Percentiles rank a stretch among this genome's conserved stretches.
Conservation (phyloP, 805 yeast species). For the Yamadazyma philogaea region DNA sequence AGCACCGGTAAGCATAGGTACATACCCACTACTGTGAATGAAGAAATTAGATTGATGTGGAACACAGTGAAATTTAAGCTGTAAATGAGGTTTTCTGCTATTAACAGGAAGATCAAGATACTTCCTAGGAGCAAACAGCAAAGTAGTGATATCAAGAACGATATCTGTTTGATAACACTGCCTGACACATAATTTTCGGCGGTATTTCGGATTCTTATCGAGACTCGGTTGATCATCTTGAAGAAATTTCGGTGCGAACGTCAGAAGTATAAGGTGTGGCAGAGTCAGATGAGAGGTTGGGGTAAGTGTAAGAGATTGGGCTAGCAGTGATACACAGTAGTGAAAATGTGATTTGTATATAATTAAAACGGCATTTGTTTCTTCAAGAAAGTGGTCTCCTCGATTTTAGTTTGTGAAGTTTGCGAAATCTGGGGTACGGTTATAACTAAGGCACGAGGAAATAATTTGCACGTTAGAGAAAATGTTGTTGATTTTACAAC, state of each 20-base stretch:
- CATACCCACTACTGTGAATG: constrained; percentile 74
- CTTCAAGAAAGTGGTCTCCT: no score
- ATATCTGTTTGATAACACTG: constrained; percentile 37
- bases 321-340: background rate
- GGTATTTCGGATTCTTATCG: constrained; percentile 7
- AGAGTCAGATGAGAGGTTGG: no score
- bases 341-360: background rate
- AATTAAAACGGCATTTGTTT: no score
- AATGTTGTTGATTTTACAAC: no score
- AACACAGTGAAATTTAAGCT: constrained; percentile 62
- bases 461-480: no score
- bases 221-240: constrained; percentile 7
- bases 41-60: constrained; percentile 66
- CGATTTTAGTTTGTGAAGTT: background rate
- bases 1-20: constrained; percentile 78
- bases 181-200: constrained; percentile 4
- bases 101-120: constrained; percentile 76
- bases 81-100: constrained; percentile 63
- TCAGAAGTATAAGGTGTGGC: background rate
- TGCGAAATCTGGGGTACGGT: background rate
- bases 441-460: background rate
- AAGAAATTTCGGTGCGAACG: background rate
- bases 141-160: constrained; percentile 55
- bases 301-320: background rate
- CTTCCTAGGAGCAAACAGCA: constrained; percentile 81